Percentiles rank a stretch among this genome's conserved stretches.
Conservation (phyloP, 2,329 filamentous ascomycete genomes). For the Dactylellina haptotyla region DNA sequence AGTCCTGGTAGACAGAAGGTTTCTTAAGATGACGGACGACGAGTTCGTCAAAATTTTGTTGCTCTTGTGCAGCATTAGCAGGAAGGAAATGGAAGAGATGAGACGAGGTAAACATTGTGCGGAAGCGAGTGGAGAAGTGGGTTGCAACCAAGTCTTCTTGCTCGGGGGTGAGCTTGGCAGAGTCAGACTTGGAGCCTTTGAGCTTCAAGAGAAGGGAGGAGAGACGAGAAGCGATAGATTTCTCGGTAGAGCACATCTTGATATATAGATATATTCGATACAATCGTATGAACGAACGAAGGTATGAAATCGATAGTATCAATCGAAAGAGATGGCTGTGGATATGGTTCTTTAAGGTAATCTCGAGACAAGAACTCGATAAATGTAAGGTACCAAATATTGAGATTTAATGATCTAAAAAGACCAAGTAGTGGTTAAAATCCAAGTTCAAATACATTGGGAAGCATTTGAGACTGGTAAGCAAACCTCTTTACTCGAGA, state of each 20-base stretch:
- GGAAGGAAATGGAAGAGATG: constrained; percentile 11
- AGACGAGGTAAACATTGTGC: constrained; percentile 12
- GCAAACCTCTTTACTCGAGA: too few relatives aligned
- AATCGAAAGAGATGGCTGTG: neutral
- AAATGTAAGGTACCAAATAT: too few relatives aligned
- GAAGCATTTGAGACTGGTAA: neutral
- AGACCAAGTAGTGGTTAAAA: too few relatives aligned
- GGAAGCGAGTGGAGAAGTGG: constrained; percentile 23
- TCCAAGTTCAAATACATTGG: too few relatives aligned
- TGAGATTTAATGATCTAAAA: too few relatives aligned
- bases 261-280: neutral
- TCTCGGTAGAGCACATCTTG: constrained; percentile 34
- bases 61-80: too few relatives aligned
- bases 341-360: neutral
- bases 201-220: constrained; percentile 29
- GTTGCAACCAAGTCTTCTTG: constrained; percentile 15
- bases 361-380: too few relatives aligned
- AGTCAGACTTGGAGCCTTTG: neutral
- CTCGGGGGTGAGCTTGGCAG: constrained; percentile 18
- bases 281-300: neutral
- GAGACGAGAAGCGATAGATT: constrained; percentile 21
- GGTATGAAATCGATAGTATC: neutral
- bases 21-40: constrained; percentile 23
- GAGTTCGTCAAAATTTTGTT: constrained; percentile 6
- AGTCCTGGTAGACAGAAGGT: constrained; percentile 21